Evolutionary conservation across 768 basidiomycete genomes (phyloP), one percentile per base, ranked within the genome.

Genomic region (Auriscalpium vulgare): DNA sequence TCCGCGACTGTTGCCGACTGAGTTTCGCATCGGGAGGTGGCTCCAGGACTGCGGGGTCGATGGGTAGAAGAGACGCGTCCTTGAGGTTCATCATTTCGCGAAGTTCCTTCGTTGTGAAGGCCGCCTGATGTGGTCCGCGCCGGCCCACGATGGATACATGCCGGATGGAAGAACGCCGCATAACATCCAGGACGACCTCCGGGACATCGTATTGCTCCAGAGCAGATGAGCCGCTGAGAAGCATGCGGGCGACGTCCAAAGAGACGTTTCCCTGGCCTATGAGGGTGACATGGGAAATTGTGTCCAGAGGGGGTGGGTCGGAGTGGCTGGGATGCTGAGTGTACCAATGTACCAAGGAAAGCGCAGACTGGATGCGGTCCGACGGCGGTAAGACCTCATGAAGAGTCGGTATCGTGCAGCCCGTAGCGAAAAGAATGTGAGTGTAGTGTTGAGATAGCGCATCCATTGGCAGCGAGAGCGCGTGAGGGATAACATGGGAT

Each of bases 241-340:
- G 80, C 66, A 97, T 91, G 5, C 95, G 81, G 1, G 94, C 93
- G 29, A 95, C 76, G 64, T 99, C 95, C 37, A 99, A 76, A 8
- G 94, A 87, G 55, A 99, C 95, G 62, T 98, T 97, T 10, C 95
- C 95, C 59, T 93, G 91, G 0, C 97, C 95, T 46, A 98, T 86
- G 53, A 99, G 72, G 1, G 90, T 83, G 34, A 95, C 83, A 62
- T 95, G 88, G 2, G 75, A 66, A 4, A 82, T 70, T 43, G 77
- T 78, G 35, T 89, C 81, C 2, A 93, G 77, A 0, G 84, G 74
- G 1, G 87, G 84, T 0, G 87, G 75, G 0, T 77, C 66, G 0
- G 80, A 76, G 10, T 75, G 73, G 9, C 83, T 83, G 1, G 95
- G 95, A 68, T 98, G 93, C 48, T 81, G 85, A 11, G 95, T 98